phyloP scores from a whole-genome alignment of 139 green algal genomes.

The Chlorella ohadii region DNA sequence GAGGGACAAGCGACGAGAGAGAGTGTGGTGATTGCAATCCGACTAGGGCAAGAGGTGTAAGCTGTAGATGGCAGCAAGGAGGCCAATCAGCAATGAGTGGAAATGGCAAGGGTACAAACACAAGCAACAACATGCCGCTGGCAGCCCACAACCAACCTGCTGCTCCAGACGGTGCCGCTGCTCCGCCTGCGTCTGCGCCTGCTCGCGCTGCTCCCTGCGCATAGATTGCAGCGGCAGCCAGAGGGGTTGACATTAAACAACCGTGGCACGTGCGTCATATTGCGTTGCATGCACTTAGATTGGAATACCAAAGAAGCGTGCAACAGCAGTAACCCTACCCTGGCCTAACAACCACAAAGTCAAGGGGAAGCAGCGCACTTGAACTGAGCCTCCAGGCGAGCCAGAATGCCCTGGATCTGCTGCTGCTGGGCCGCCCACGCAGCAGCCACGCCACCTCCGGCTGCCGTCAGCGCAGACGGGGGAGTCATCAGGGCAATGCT shows the following conservation, averaged over 20 bases:
- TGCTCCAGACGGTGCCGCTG: constrained; percentile 16
- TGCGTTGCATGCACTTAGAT: no score
- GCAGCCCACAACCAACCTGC: not conserved
- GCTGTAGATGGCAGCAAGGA: no score
- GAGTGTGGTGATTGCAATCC: no score
- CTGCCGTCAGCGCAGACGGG: not conserved
- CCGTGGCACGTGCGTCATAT: no score
- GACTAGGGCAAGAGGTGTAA: no score
- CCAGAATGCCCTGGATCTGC: constrained; percentile 19
- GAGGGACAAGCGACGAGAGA: not conserved
- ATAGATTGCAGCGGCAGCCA: not conserved
- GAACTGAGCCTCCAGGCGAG: not conserved
- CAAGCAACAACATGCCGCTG: not conserved
- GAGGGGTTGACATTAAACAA: not conserved
- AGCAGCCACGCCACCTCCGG: not conserved
- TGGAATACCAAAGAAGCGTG: no score
- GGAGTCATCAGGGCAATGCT: constrained; percentile 7
- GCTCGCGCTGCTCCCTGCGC: constrained; percentile 15
- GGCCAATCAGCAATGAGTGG: no score
- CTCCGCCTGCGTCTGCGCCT: not conserved
- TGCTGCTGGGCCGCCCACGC: constrained; percentile 8
- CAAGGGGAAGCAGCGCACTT: no score
- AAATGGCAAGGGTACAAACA: no score
- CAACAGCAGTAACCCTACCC: no score
- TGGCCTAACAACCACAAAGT: no score